phyloP scores from a whole-genome alignment of 2,329 filamentous ascomycete genomes.

The Penicillium fuscoglaucum region DNA sequence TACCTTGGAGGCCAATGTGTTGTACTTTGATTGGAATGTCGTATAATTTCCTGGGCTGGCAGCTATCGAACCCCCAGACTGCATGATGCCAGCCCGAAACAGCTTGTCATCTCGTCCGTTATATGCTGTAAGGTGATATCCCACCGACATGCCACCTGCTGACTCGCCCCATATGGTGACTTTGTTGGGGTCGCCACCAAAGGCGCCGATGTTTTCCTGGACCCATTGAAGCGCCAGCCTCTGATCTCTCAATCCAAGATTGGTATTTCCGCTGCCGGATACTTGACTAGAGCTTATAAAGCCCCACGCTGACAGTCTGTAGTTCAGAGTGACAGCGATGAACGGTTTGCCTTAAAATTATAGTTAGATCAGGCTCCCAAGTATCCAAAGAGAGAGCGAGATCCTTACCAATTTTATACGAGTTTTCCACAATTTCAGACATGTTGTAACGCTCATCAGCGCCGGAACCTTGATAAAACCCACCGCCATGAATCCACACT shows the following conservation, averaged over 20 bases:
- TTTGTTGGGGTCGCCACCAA: slow-evolving; percentile 37
- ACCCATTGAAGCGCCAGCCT: slow-evolving; percentile 42
- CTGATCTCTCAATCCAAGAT: slow-evolving; percentile 55
- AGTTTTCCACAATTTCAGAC: slow-evolving; percentile 58
- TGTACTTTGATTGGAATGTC: slow-evolving; percentile 54
- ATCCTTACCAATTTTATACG: slow-evolving; percentile 47
- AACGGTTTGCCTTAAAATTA: slow-evolving; percentile 44
- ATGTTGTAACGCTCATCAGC: slow-evolving; percentile 63
- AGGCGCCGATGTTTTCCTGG: slow-evolving; percentile 38
- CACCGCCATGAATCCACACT: slow-evolving; percentile 64
- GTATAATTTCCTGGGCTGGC: slow-evolving; percentile 44
- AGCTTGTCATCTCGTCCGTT: slow-evolving; percentile 56
- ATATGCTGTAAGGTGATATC: slow-evolving; percentile 55
- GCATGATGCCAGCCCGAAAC: slow-evolving; percentile 54
- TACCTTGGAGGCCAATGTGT: slow-evolving; percentile 59
- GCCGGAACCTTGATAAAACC: slow-evolving; percentile 52
- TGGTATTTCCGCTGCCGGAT: slow-evolving; percentile 48
- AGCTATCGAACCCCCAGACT: slow-evolving; percentile 55
- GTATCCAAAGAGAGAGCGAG: background rate
- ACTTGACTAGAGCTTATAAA: slow-evolving; percentile 53
- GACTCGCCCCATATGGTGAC: slow-evolving; percentile 58
- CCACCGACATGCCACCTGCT: slow-evolving; percentile 54
- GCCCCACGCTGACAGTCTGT: slow-evolving; percentile 54
- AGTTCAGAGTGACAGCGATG: slow-evolving; percentile 57
- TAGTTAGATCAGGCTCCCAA: background rate